Conservation (phyloP, 495 filamentous ascomycete species). For the Margaritispora aquatica region DNA sequence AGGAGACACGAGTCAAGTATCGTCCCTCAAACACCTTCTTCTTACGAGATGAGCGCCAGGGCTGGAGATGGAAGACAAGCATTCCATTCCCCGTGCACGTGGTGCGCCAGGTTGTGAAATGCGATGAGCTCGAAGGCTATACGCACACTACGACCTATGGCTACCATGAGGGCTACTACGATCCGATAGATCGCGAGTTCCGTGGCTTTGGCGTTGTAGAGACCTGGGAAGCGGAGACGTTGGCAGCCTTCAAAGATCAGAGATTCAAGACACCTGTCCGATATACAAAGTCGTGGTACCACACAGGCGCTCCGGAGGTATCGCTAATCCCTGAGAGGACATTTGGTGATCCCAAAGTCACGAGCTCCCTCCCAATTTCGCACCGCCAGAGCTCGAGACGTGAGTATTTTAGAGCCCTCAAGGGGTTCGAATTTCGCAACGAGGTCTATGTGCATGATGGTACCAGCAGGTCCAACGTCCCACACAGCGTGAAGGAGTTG, state of each 20-base stretch:
- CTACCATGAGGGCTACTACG: constrained; percentile 36
- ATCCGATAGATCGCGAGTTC: constrained; percentile 30
- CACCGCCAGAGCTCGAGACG: background rate
- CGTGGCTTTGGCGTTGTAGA: constrained; percentile 33
- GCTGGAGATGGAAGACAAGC: constrained; percentile 26
- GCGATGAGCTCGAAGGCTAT: constrained; percentile 20
- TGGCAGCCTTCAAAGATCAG: background rate
- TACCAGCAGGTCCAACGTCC: background rate
- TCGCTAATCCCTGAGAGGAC: background rate
- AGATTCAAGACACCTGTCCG: constrained; percentile 4
- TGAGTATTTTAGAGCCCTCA: constrained; percentile 23
- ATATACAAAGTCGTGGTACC: constrained; percentile 23
- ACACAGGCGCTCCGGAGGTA: constrained; percentile 7
- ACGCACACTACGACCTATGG: constrained; percentile 15
- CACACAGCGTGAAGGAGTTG: constrained; percentile 2
- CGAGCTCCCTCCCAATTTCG: background rate
- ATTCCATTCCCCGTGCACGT: constrained; percentile 30
- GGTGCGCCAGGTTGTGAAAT: constrained; percentile 9
- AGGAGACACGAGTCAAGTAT: constrained; percentile 23
- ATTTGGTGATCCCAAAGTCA: background rate
- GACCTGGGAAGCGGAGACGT: constrained; percentile 25
- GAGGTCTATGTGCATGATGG: constrained; percentile 25
- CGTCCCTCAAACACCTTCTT: constrained; percentile 27
- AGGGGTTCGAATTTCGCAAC: constrained; percentile 15
- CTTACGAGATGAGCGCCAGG: constrained; percentile 19